Conservation (phyloP, 371 early-diverging fungal species). For the Cokeromyces recurvatus region DNA sequence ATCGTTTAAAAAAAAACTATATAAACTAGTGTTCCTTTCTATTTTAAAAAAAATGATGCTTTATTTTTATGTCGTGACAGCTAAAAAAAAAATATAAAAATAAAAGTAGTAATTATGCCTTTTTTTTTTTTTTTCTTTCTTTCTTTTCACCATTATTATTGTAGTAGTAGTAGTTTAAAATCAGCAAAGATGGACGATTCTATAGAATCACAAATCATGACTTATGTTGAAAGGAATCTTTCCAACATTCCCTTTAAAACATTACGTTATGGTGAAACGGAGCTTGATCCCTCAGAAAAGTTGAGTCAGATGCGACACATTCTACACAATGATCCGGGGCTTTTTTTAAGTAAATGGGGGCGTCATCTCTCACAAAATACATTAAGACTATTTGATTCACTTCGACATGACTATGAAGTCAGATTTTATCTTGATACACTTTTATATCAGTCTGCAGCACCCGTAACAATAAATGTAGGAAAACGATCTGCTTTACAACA, state of each 20-base stretch:
- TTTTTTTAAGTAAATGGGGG: conserved; percentile 50
- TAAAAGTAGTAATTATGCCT: too few species aligned
- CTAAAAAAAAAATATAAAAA: too few species aligned
- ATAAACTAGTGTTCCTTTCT: too few species aligned
- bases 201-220: conserved; percentile 6
- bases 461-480: too few species aligned
- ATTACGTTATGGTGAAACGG: conserved; percentile 31
- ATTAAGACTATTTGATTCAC: conserved; percentile 24
- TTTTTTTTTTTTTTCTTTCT: too few species aligned
- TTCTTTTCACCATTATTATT: too few species aligned
- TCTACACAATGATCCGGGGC: conserved; percentile 31
- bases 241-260: conserved; percentile 39
- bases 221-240: conserved; percentile 15
- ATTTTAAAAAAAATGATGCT: too few species aligned
- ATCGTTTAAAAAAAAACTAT: too few species aligned
- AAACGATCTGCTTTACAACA: conserved; percentile 16
- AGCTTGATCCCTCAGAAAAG: conserved; percentile 24
- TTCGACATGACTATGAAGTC: conserved; percentile 37
- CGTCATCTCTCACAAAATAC: conserved; percentile 25
- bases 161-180: too few species aligned
- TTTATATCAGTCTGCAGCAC: conserved; percentile 1
- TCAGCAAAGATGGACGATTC: conserved; percentile 11
- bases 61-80: too few species aligned
- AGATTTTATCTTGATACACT: conserved; percentile 29
- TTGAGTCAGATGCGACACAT: conserved; percentile 22